phyloP scores from a whole-genome alignment of 208 protist species.

The Trypanosoma melophagium region DNA sequence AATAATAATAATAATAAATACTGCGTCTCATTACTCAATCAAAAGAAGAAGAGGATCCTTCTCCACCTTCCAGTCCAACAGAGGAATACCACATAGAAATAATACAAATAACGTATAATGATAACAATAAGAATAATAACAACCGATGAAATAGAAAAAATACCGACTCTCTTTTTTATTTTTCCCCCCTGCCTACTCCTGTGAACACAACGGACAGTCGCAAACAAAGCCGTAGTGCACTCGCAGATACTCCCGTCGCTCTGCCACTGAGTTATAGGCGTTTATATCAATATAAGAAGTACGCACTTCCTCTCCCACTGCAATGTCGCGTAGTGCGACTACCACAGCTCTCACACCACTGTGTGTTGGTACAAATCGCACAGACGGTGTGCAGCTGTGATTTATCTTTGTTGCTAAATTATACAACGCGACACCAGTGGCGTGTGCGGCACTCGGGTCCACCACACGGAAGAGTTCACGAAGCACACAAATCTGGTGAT shows the following conservation, averaged over 20 bases:
- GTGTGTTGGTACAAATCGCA: slow-evolving; percentile 40
- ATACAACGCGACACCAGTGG: slow-evolving; percentile 53
- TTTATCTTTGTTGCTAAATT: slow-evolving; percentile 48
- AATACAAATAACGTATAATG: background rate
- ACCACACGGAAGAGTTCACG: slow-evolving; percentile 12
- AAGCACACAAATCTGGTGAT: slow-evolving; percentile 10
- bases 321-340: slow-evolving; percentile 39
- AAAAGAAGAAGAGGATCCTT: no score
- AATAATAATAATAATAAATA: no score
- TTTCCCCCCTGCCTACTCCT: no score
- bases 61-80: no score
- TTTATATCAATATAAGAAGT: slow-evolving; percentile 49
- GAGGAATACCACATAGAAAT: no score
- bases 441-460: slow-evolving; percentile 20
- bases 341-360: slow-evolving; percentile 34
- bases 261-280: slow-evolving; percentile 18
- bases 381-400: slow-evolving; percentile 57
- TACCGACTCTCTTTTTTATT: background rate
- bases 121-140: background rate
- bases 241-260: slow-evolving; percentile 29
- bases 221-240: slow-evolving; percentile 50
- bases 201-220: slow-evolving; percentile 36
- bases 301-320: slow-evolving; percentile 36
- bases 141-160: background rate
- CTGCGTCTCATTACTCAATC: no score